Evolutionary conservation across 306 rosid genomes (phyloP).

Genomic region (Neltuma alba): DNA sequence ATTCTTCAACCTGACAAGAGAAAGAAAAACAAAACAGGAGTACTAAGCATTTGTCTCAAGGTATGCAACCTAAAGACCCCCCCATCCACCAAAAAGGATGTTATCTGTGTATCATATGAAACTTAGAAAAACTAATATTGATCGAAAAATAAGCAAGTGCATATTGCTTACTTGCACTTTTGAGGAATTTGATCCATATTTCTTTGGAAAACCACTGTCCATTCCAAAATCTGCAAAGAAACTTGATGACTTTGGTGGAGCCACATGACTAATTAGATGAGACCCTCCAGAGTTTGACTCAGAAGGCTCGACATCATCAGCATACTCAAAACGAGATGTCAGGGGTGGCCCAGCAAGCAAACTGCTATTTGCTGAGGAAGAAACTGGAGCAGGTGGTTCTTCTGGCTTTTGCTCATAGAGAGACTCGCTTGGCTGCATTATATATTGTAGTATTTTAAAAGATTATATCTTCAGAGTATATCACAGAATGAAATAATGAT

Average conservation of each 20-base stretch:
- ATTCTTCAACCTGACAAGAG: slow-evolving; percentile 61
- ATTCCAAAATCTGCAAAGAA: slow-evolving; percentile 94
- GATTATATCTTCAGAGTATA: slow-evolving; percentile 29
- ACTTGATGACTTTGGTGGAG: slow-evolving; percentile 85
- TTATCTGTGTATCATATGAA: not conserved
- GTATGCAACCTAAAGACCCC: not conserved
- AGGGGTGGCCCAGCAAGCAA: slow-evolving; percentile 52
- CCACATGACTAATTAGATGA: slow-evolving; percentile 58
- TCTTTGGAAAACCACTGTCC: slow-evolving; percentile 71
- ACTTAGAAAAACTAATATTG: not conserved
- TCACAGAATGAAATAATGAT: not conserved
- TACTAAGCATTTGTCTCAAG: not conserved
- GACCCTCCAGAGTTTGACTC: slow-evolving; percentile 69
- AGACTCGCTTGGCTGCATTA: slow-evolving; percentile 74
- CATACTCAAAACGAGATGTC: slow-evolving; percentile 88
- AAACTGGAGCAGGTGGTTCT: slow-evolving; percentile 66
- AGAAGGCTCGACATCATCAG: slow-evolving; percentile 72
- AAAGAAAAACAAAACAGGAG: not conserved
- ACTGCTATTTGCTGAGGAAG: slow-evolving; percentile 48
- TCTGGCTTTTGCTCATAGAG: slow-evolving; percentile 96
- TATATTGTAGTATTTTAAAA: not conserved
- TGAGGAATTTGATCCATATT: slow-evolving; percentile 58
- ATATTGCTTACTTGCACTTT: slow-evolving; percentile 69
- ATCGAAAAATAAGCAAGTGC: not conserved
- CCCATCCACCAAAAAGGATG: not conserved